Percentiles rank a stretch among this genome's conserved stretches.
Conservation (phyloP, 2,329 filamentous ascomycete genomes). For the Lithohypha guttulata region DNA sequence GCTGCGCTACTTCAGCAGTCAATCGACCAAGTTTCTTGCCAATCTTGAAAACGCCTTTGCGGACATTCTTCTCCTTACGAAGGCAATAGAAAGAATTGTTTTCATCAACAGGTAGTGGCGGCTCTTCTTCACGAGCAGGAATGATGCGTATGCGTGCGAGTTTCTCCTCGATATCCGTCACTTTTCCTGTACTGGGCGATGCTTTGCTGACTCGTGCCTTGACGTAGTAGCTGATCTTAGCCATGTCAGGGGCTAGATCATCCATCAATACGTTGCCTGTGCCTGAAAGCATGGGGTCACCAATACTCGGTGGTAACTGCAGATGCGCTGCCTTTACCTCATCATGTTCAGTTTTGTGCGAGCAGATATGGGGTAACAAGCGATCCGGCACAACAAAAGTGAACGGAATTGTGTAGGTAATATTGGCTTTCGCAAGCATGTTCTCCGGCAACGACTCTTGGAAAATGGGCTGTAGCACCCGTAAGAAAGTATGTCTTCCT, state of each 20-base stretch:
- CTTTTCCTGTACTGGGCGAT: constrained; percentile 29
- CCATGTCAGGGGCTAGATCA: constrained; percentile 54
- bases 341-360: constrained; percentile 41
- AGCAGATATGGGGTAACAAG: constrained; percentile 49
- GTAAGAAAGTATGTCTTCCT: constrained; percentile 51
- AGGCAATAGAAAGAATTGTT: constrained; percentile 38
- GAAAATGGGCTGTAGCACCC: constrained; percentile 49
- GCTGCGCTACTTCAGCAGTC: constrained; percentile 47
- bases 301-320: constrained; percentile 50
- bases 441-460: constrained; percentile 43
- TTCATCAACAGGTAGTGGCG: constrained; percentile 44
- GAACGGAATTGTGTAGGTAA: constrained; percentile 50
- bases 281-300: constrained; percentile 44
- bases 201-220: constrained; percentile 36
- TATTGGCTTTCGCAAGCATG: constrained; percentile 43
- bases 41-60: constrained; percentile 48
- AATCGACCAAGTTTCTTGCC: constrained; percentile 48
- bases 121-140: constrained; percentile 48
- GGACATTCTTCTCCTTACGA: constrained; percentile 49
- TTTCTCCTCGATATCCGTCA: constrained; percentile 41
- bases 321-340: constrained; percentile 47
- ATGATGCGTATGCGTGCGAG: constrained; percentile 49
- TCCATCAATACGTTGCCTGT: constrained; percentile 43
- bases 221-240: constrained; percentile 48
- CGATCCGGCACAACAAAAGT: constrained; percentile 52